Evolutionary conservation across 345 rosid genomes (phyloP), one percentile per base, ranked within the genome.

Genomic region (Cardiospermum halicacabum): DNA sequence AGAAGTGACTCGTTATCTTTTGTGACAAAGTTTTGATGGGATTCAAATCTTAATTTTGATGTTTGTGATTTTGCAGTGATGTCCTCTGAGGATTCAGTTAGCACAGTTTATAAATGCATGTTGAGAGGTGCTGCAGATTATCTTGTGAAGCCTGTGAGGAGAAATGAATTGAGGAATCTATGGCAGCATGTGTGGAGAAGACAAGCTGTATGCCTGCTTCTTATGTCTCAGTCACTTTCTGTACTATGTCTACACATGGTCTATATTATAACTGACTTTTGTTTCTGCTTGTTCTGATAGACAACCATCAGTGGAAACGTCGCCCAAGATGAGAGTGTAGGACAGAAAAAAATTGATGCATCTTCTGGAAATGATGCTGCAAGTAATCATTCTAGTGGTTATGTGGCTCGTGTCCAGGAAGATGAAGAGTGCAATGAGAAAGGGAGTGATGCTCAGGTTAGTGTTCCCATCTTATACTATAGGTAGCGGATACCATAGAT

Each of bases 111-210:
- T 63, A 94, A 84, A 64, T 94, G 99, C 69, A 88, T 94, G 96
- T 67, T 85, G 84, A 89, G 82, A 76, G 99, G 97, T 68, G 91
- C 97, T 34, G 89, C 89, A 19, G 97, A 94, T 71, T 94, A 88
- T 78, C 96, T 94, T 55, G 93, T 94, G 19, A 94, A 94, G 79
- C 99, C 99, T 15, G 72, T 94, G 61, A 81, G 99, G 79, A 91
- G 83, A 75, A 94, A 94, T 56, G 99, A 94, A 78, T 69, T 94
- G 56, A 91, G 85, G 67, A 91, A 87, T 74, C 79, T 94, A 62
- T 94, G 99, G 99, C 99, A 89, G 80, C 97, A 94, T 78, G 93
- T 87, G 31, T 94, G 97, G 99, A 89, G 97, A 79, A 89, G 95
- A 83, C 89, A 81, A 81, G 56, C 78, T 30, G 98, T 93, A 88